Evolutionary conservation across 2,329 filamentous ascomycete genomes (phyloP).

Genomic region (Cladosporium colombiae): DNA sequence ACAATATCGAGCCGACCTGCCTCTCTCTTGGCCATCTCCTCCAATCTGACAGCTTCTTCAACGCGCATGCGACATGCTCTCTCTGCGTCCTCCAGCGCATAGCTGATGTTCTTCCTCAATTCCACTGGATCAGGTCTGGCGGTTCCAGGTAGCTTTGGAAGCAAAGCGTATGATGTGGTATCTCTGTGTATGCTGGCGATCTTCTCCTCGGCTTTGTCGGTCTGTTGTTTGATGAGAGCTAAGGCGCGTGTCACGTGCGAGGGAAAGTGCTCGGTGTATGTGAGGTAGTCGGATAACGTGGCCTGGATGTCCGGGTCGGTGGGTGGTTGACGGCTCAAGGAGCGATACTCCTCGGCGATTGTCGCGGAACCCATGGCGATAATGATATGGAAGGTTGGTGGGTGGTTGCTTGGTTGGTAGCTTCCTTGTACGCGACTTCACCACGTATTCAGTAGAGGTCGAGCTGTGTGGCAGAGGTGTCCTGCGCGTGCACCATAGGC

Average conservation of each 20-base stretch:
- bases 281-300: slow-evolving; percentile 67
- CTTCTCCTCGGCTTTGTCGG: slow-evolving; percentile 45
- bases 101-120: slow-evolving; percentile 59
- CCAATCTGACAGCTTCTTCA: slow-evolving; percentile 37
- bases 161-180: slow-evolving; percentile 49
- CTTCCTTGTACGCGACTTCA: neutral
- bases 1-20: slow-evolving; percentile 60
- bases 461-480: neutral
- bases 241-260: slow-evolving; percentile 65
- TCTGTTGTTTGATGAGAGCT: slow-evolving; percentile 59
- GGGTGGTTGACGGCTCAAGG: slow-evolving; percentile 36
- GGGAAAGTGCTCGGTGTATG: slow-evolving; percentile 69
- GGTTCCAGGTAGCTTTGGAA: slow-evolving; percentile 52
- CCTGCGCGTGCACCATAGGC: neutral
- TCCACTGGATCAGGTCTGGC: slow-evolving; percentile 53
- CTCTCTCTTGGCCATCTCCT: slow-evolving; percentile 38
- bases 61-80: slow-evolving; percentile 36
- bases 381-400: neutral
- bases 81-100: slow-evolving; percentile 44
- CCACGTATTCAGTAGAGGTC: neutral
- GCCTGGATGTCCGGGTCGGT: slow-evolving; percentile 64
- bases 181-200: slow-evolving; percentile 51
- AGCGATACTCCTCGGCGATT: slow-evolving; percentile 34
- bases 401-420: neutral
- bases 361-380: slow-evolving; percentile 26